A percentile compares a stretch with the other conserved stretches of the same genome.
These are phyloP conservation scores for Alternaria gansuensis DNA, from an alignment of 2,329 filamentous ascomycete species.

Conservation along the genomic window DNA sequence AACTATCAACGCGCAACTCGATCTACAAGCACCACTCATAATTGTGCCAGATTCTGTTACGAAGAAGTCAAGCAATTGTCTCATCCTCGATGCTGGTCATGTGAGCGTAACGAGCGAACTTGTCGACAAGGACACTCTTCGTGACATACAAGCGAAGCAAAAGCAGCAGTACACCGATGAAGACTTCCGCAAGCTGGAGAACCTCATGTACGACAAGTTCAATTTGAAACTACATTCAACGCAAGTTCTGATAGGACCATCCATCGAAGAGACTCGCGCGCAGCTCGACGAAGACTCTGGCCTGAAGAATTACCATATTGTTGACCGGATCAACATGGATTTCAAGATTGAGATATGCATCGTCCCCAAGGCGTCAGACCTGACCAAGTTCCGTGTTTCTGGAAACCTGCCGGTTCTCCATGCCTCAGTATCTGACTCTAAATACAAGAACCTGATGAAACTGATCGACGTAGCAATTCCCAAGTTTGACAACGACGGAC, in stretches of 20 bases:
- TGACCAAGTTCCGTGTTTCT: conserved; percentile 90
- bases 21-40: conserved; percentile 93
- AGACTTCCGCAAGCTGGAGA: conserved; percentile 87
- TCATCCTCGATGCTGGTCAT: conserved; percentile 96
- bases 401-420: conserved; percentile 92
- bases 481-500: conserved; percentile 69
- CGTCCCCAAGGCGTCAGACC: conserved; percentile 90
- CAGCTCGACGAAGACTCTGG: conserved; percentile 76
- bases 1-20: conserved; percentile 94
- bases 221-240: conserved; percentile 91
- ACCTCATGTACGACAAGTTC: conserved; percentile 98
- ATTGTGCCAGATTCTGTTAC: conserved; percentile 96
- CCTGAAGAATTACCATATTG: conserved; percentile 80
- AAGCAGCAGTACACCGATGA: conserved; percentile 85
- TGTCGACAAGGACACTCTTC: conserved; percentile 88
- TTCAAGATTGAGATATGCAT: conserved; percentile 97
- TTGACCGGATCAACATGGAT: conserved; percentile 97
- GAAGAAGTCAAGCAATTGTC: conserved; percentile 78
- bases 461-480: conserved; percentile 95
- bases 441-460: conserved; percentile 97
- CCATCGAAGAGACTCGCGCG: conserved; percentile 86
- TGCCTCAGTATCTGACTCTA: conserved; percentile 88
- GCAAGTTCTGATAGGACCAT: conserved; percentile 92
- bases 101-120: conserved; percentile 93
- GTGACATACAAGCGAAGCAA: conserved; percentile 90